Evolutionary conservation across 306 rosid species (phyloP), one percentile per base, ranked within the genome.

Genomic region (Astragalus glycyphyllos): DNA sequence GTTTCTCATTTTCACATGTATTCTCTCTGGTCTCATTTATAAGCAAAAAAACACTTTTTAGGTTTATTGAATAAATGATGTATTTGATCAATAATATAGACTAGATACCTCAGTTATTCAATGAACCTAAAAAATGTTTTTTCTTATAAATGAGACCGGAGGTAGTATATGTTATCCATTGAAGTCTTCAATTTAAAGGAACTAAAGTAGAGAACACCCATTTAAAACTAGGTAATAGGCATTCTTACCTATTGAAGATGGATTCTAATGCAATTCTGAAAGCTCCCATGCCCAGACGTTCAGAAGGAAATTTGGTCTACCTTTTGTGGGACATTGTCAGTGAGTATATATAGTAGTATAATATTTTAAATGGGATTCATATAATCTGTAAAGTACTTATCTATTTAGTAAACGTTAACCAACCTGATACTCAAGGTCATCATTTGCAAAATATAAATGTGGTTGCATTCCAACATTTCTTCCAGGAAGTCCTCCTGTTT

Each of bases 201-300:
- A 73, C 69, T 7, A 61, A 55, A 62, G 48, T 6, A 59, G 34
- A 68, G 66, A 35, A 60, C 15, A 8, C 49, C 20, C 35, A 53
- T 10, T 13, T 14, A 71, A 17, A 15, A 65, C 65, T 17, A n/a
- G 64, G 71, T 47, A 47, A 72, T 67, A 11, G 59, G 55, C 78
- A 49, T 61, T 14, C 82, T 74, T 83, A 90, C 98, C 83, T 76
- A 66, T 85, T 88, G 85, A 88, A 90, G 82, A 93, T 80, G 77
- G 98, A 83, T 80, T 93, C 97, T 70, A 90, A 63, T 63, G 97
- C 97, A 76, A 90, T 89, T 68, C 97, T 85, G 92, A 90, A 93
- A 84, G 97, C 97, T 78, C 98, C 98, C 96, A 93, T 72, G 51
- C 98, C 96, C 80, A 93, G 74, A 76, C 97, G 98, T 78, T 87